phyloP scores from a whole-genome alignment of 352 stramenopile genomes.

The Phytophthora citricola region DNA sequence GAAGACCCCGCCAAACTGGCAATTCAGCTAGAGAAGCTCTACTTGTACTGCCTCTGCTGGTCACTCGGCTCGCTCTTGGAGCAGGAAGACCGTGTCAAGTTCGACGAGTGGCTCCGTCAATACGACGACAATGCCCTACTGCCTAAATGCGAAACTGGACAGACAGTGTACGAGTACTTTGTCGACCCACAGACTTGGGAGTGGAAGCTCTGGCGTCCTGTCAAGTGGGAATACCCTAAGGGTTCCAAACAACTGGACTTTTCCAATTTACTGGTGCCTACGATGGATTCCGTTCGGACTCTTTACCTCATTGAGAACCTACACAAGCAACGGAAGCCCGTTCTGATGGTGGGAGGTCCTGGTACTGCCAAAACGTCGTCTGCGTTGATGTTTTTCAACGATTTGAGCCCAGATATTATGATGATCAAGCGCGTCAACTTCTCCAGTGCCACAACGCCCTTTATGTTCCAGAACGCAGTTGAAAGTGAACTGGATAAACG shows the following conservation, averaged over 20 bases:
- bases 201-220: constrained; percentile 96
- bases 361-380: constrained; percentile 98
- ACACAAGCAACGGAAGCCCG: constrained; percentile 94
- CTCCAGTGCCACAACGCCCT: constrained; percentile 96
- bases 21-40: constrained; percentile 95
- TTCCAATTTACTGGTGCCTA: constrained; percentile 97
- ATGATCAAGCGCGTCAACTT: constrained; percentile 99
- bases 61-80: constrained; percentile 96
- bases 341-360: constrained; percentile 96
- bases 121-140: constrained; percentile 93
- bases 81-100: constrained; percentile 95
- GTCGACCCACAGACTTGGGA: constrained; percentile 92
- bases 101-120: constrained; percentile 95
- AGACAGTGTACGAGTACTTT: constrained; percentile 95
- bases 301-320: constrained; percentile 92
- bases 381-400: constrained; percentile 97
- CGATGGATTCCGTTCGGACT: constrained; percentile 97
- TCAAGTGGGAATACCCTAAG: constrained; percentile 96
- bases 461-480: constrained; percentile 98
- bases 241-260: constrained; percentile 95
- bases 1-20: constrained; percentile 75
- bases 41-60: constrained; percentile 97
- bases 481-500: constrained; percentile 99
- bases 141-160: constrained; percentile 88
- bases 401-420: constrained; percentile 94